Conservation (phyloP, 352 stramenopile species). For the Thraustochytrium sp. region DNA sequence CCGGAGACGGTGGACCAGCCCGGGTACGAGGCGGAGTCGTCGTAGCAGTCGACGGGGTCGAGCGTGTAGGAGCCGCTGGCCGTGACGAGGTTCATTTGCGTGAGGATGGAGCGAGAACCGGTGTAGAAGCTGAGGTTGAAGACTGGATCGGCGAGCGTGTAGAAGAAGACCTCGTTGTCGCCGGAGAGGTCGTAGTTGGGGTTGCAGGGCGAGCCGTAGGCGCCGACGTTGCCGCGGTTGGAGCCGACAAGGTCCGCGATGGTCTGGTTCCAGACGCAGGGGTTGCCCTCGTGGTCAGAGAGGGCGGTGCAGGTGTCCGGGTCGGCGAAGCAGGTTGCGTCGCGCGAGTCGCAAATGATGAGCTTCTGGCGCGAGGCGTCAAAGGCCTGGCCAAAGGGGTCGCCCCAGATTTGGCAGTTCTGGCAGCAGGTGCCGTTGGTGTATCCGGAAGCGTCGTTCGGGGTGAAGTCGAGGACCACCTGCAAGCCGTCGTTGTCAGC, state of each 20-base stretch:
- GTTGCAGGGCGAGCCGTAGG: constrained; percentile 19
- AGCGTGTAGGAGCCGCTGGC: not conserved
- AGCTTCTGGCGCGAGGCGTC: constrained; percentile 6
- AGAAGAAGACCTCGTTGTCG: not conserved
- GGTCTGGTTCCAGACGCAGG: constrained; percentile 30
- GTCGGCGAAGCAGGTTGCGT: not conserved
- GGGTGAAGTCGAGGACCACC: not conserved
- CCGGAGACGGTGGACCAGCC: not conserved
- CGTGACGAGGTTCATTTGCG: not conserved
- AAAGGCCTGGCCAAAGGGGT: constrained; percentile 28
- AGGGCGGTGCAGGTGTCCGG: not conserved
- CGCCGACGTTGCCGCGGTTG: not conserved
- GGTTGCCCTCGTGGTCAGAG: constrained; percentile 16
- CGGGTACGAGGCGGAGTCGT: not conserved
- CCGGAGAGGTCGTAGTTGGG: not conserved
- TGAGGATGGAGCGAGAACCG: not conserved
- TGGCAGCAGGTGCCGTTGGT: constrained; percentile 14
- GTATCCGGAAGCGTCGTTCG: not conserved
- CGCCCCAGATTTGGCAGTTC: not conserved
- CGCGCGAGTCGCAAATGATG: constrained; percentile 32
- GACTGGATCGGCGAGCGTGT: not conserved
- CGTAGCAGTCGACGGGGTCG: not conserved
- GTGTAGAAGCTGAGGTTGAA: not conserved
- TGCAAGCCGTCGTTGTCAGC: not conserved
- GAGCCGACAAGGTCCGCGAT: not conserved